A percentile compares a stretch with the other conserved stretches of the same genome.
Evolutionary conservation across 2,329 filamentous ascomycete genomes (phyloP).

Genomic region (Aspergillus quadrilineatus): DNA sequence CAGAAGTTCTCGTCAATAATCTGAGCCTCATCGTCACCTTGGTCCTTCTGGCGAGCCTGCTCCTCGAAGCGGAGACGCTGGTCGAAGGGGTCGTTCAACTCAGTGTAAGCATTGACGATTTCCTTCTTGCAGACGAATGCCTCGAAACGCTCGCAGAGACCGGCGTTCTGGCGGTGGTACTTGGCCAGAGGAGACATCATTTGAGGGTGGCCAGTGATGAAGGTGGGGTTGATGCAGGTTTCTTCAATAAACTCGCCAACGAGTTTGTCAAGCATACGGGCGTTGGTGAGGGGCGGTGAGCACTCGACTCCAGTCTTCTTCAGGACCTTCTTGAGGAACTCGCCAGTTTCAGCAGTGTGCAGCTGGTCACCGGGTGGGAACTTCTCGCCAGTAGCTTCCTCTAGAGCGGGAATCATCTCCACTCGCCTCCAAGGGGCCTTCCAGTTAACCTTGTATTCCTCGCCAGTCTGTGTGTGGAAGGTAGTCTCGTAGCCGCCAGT

Average conservation of each 20-base stretch:
- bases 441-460: slow-evolving; percentile 93
- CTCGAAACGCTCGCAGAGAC: slow-evolving; percentile 95
- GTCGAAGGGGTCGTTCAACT: slow-evolving; percentile 96
- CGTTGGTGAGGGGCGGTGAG: slow-evolving; percentile 84
- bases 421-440: slow-evolving; percentile 88
- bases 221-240: slow-evolving; percentile 88
- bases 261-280: slow-evolving; percentile 94
- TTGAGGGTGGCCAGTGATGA: slow-evolving; percentile 79
- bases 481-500: slow-evolving; percentile 82
- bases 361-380: slow-evolving; percentile 88
- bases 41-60: slow-evolving; percentile 91
- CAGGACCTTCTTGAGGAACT: slow-evolving; percentile 79
- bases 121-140: slow-evolving; percentile 97
- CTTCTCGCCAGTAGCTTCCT: slow-evolving; percentile 85
- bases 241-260: slow-evolving; percentile 94
- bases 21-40: slow-evolving; percentile 96
- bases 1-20: slow-evolving; percentile 95
- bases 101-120: slow-evolving; percentile 94
- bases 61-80: slow-evolving; percentile 90
- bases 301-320: slow-evolving; percentile 91
- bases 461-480: slow-evolving; percentile 82
- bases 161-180: slow-evolving; percentile 77
- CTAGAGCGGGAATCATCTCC: slow-evolving; percentile 92
- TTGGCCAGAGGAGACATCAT: slow-evolving; percentile 97
- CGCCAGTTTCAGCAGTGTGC: slow-evolving; percentile 83